phyloP scores from a whole-genome alignment of 2,329 filamentous ascomycete genomes.

The Epichloe gansuensis region DNA sequence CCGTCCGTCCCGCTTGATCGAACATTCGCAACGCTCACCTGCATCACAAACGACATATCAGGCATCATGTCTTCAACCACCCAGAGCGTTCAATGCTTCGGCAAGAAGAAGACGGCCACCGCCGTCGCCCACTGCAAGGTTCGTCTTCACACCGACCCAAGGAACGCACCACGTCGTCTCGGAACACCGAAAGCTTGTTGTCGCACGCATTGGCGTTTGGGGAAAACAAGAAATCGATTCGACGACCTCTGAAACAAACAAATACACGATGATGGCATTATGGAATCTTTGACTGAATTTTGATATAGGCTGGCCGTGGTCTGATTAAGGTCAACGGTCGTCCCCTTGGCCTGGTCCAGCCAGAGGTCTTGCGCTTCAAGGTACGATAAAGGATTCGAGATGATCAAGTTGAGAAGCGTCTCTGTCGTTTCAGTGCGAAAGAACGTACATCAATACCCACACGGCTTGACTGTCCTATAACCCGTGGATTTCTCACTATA shows the following conservation, averaged over 20 bases:
- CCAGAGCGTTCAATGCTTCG: constrained; percentile 93
- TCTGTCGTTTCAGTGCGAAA: neutral
- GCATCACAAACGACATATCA: constrained; percentile 15
- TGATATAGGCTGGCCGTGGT: constrained; percentile 40
- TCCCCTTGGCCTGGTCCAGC: constrained; percentile 85
- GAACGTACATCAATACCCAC: neutral
- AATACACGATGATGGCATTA: neutral
- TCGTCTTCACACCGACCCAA: constrained; percentile 21
- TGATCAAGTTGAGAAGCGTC: neutral
- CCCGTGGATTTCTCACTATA: too few species aligned
- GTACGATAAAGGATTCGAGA: constrained; percentile 30
- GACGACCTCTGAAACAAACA: neutral
- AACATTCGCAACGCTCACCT: constrained; percentile 5
- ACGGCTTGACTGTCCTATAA: neutral
- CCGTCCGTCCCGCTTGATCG: constrained; percentile 2
- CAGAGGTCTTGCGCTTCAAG: constrained; percentile 97
- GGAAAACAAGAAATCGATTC: neutral
- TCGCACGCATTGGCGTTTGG: neutral
- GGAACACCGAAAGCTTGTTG: neutral
- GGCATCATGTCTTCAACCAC: constrained; percentile 61
- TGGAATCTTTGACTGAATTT: constrained; percentile 16
- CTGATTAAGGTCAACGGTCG: constrained; percentile 98
- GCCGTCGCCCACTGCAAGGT: constrained; percentile 90
- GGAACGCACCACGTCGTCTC: neutral
- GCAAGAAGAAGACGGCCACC: constrained; percentile 91